Conservation (phyloP, 805 yeast species). For the Wickerhamomyces hampshirensis region DNA sequence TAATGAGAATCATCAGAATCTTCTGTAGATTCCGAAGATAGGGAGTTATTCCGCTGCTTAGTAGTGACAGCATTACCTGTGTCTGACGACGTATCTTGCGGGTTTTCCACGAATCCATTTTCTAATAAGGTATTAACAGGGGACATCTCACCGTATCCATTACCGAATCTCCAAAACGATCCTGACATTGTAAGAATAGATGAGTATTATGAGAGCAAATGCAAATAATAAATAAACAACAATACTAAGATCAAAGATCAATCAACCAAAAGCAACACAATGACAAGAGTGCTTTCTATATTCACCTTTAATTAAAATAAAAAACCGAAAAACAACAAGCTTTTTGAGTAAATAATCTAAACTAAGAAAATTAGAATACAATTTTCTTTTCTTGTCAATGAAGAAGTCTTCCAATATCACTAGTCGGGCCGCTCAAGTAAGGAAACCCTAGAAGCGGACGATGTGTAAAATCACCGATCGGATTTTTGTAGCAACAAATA, state of each 20-base stretch:
- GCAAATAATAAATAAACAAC: not conserved
- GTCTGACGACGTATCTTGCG: conserved; percentile 35
- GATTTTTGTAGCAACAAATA: no score
- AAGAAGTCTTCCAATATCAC: no score
- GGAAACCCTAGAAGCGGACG: no score
- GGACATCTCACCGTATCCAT: conserved; percentile 50
- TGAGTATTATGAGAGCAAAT: not conserved
- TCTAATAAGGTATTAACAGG: conserved; percentile 45
- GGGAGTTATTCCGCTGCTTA: conserved; percentile 16
- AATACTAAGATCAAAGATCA: not conserved
- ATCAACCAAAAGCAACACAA: not conserved
- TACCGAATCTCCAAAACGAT: conserved; percentile 59
- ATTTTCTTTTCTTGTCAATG: no score
- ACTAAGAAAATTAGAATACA: no score
- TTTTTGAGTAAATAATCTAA: no score
- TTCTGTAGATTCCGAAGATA: conserved; percentile 12
- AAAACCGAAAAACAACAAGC: no score
- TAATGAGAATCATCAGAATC: conserved; percentile 19
- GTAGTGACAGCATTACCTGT: conserved; percentile 24
- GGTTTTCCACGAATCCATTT: conserved; percentile 37
- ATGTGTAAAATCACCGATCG: no score
- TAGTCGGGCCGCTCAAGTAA: no score
- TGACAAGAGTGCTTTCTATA: no score
- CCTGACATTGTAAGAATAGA: conserved; percentile 35
- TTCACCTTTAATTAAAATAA: no score